These are phyloP conservation scores for Primulina tabacum DNA, from an alignment of 257 asterid species.

Conservation along the genomic window DNA sequence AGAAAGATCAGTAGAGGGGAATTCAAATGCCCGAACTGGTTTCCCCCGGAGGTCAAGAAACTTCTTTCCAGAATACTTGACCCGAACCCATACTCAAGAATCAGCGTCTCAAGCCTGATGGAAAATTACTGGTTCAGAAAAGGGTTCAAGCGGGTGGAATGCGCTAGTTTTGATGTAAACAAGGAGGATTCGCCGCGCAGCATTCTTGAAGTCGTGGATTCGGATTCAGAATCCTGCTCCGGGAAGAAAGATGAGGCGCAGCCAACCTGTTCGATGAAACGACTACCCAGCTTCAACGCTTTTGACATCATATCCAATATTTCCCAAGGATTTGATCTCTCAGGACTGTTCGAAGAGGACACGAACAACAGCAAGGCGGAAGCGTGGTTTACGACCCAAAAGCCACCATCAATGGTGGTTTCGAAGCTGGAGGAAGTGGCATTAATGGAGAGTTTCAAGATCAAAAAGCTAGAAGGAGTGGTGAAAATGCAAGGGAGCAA, in stretches of 20 bases:
- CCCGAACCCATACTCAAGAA: slow-evolving; percentile 64
- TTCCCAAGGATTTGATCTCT: slow-evolving; percentile 70
- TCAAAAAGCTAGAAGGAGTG: slow-evolving; percentile 54
- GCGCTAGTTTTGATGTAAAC: slow-evolving; percentile 17
- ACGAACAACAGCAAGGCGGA: slow-evolving; percentile 25
- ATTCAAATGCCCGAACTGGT: slow-evolving; percentile 81
- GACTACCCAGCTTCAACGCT: slow-evolving; percentile 52
- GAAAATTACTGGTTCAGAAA: slow-evolving; percentile 72
- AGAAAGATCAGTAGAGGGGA: slow-evolving; percentile 64
- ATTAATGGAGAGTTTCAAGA: slow-evolving; percentile 47
- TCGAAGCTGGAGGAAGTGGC: slow-evolving; percentile 77
- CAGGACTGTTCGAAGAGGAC: slow-evolving; percentile 63
- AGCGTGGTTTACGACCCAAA: slow-evolving; percentile 57
- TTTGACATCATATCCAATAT: slow-evolving; percentile 73
- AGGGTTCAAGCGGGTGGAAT: slow-evolving; percentile 47
- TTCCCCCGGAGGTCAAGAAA: slow-evolving; percentile 67
- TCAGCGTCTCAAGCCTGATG: slow-evolving; percentile 57
- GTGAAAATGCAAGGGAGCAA: slow-evolving; percentile 61
- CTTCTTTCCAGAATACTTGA: slow-evolving; percentile 68
- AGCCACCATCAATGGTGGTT: slow-evolving; percentile 54
- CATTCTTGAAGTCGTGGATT: slow-evolving; percentile 35
- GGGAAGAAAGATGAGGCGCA: slow-evolving; percentile 10
- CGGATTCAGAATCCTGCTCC: slow-evolving; percentile 35
- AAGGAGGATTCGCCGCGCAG: slow-evolving; percentile 40
- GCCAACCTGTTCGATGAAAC: slow-evolving; percentile 26